Evolutionary conservation across 495 filamentous ascomycete species (phyloP).

Genomic region (Mytilinidion resinicola): DNA sequence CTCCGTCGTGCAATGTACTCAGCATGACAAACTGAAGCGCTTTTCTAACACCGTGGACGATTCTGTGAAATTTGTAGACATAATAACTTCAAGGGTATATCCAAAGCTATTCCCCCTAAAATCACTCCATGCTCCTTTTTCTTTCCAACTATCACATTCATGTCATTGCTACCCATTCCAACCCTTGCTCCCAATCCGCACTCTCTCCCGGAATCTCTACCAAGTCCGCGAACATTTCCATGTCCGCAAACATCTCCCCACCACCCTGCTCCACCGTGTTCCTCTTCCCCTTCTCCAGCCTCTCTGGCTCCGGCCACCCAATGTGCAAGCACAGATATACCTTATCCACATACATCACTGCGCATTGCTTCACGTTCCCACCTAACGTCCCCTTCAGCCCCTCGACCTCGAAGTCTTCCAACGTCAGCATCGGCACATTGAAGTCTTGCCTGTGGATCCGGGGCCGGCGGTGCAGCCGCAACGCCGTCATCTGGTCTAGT

Average conservation of each 20-base stretch:
- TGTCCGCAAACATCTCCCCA: background rate
- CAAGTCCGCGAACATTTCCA: background rate
- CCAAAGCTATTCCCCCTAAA: too few species aligned
- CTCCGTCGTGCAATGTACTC: too few species aligned
- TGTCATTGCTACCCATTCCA: background rate
- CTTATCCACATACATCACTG: background rate
- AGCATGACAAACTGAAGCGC: too few species aligned
- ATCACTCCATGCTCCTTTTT: too few species aligned
- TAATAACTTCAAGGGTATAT: too few species aligned
- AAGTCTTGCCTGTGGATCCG: slow-evolving; percentile 74
- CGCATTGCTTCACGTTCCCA: background rate
- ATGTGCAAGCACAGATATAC: background rate
- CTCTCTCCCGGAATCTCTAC: background rate
- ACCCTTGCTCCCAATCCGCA: background rate
- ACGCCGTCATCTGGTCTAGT: slow-evolving; percentile 66
- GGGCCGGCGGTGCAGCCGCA: slow-evolving; percentile 74
- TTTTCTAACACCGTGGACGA: too few species aligned
- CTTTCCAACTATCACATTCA: background rate
- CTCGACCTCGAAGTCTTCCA: slow-evolving; percentile 68
- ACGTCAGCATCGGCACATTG: slow-evolving; percentile 68
- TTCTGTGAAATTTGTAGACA: too few species aligned
- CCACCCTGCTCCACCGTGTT: background rate
- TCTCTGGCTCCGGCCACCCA: background rate
- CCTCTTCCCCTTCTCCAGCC: background rate
- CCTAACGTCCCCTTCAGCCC: background rate